Base-by-base conservation (phyloP, 2,329 filamentous ascomycete genomes). In the Nemania serpens region DNA sequence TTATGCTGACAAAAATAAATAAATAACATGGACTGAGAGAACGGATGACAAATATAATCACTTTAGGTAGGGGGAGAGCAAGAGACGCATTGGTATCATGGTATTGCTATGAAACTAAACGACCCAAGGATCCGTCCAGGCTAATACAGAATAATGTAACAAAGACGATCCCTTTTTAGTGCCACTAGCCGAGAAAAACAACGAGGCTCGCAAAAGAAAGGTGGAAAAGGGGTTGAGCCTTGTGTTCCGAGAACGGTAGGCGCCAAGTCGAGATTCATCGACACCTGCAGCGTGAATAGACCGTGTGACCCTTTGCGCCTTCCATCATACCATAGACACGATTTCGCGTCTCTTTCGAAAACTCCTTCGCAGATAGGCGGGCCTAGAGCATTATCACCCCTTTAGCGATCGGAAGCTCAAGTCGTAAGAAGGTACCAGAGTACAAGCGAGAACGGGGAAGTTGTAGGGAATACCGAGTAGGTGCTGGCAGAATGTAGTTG, bases 381-480 rank as follows among this genome's bases (percentile, higher is more conserved):
- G 64, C 70, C 65, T 69, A 62, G 61, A 66, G 66, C 66, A 66
- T 68, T 67, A 64, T 58, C 61, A 60, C 61, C 68, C 61, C 57
- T 62, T 62, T 61, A 66, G 63, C 64, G 64, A 68, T 51, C 53
- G 55, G 60, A 66, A 68, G 62, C 56, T 57, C 41, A 52, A 62
- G 58, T 65, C 58, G 61, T 56, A 53, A 52, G 61, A 61, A 62
- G 61, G 60, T 65, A 68, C 58, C 65, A 68, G 62, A 66, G 65
- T 69, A 71, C 66, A 68, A 69, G 67, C 65, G 65, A 67, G 64
- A 66, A 58, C 51, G 52, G 55, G 58, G 49, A 59, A 59, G 64
- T 55, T 58, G 65, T 62, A 58, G 58, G 62, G 34, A 68, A 69
- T 70, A 69, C 66, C 69, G 67, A 64, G 60, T 66, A 68, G 64